phyloP scores from a whole-genome alignment of 495 filamentous ascomycete species.

The Penicillium cataractarum region DNA sequence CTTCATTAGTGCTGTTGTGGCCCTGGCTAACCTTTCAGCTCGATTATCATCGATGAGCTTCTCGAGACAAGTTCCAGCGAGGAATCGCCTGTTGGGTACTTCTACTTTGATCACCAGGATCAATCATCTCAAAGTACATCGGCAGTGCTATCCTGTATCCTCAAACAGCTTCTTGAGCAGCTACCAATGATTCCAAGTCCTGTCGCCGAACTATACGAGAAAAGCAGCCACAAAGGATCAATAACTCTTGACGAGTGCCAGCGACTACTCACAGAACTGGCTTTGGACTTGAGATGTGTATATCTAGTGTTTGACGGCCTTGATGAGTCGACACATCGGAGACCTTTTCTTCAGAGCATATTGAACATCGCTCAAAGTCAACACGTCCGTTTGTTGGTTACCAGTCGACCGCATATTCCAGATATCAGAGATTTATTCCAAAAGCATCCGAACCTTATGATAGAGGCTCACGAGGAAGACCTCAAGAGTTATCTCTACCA shows the following conservation, averaged over 20 bases:
- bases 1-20: background rate
- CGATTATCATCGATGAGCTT: slow-evolving; percentile 3
- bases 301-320: slow-evolving; percentile 1
- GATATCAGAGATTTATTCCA: background rate
- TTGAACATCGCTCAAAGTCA: background rate
- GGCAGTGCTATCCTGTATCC: background rate
- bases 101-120: slow-evolving; percentile 3
- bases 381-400: background rate
- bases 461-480: background rate
- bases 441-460: background rate
- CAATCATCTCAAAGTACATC: slow-evolving; percentile 3
- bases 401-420: background rate
- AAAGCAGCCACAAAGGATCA: background rate
- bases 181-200: background rate
- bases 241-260: background rate
- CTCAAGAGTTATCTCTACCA: background rate
- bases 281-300: background rate
- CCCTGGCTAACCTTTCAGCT: background rate
- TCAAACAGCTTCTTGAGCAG: slow-evolving; percentile 4
- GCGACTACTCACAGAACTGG: background rate
- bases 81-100: background rate
- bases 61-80: background rate
- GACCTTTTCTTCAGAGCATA: background rate
- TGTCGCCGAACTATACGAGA: background rate
- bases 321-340: background rate